These are phyloP conservation scores for Nitzschia putrida DNA, from an alignment of 108 stramenopile species.

Conservation along the genomic window DNA sequence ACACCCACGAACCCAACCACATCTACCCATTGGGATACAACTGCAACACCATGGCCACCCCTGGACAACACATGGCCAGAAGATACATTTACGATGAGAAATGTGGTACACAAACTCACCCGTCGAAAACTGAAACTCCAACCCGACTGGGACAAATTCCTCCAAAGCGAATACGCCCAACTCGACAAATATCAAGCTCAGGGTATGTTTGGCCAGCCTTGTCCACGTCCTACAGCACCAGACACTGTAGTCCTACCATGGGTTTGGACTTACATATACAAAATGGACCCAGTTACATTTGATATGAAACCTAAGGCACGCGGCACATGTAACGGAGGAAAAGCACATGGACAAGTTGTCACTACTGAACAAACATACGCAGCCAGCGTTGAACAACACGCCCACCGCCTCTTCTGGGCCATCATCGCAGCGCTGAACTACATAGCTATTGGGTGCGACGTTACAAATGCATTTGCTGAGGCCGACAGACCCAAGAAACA, in stretches of 20 bases:
- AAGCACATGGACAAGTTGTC: slow-evolving; percentile 14
- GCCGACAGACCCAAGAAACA: slow-evolving; percentile 11
- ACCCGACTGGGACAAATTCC: slow-evolving; percentile 12
- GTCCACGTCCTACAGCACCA: not conserved
- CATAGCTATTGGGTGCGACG: slow-evolving; percentile 24
- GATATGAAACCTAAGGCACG: not conserved
- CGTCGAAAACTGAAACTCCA: not conserved
- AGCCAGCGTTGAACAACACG: slow-evolving; percentile 21
- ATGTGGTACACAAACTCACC: not conserved
- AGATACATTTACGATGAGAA: not conserved
- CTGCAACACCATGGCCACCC: too few relatives aligned
- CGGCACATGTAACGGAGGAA: slow-evolving; percentile 19
- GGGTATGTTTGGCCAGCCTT: slow-evolving; percentile 20
- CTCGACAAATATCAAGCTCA: slow-evolving; percentile 7
- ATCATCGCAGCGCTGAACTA: slow-evolving; percentile 12
- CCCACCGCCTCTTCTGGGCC: slow-evolving; percentile 31
- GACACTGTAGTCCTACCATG: slow-evolving; percentile 2
- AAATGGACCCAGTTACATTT: slow-evolving; percentile 6
- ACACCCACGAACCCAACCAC: too few relatives aligned
- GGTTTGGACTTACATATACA: slow-evolving; percentile 20
- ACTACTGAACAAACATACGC: slow-evolving; percentile 2
- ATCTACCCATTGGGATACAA: too few relatives aligned
- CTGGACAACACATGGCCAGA: not conserved
- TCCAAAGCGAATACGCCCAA: slow-evolving; percentile 7
- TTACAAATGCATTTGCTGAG: slow-evolving; percentile 35